Evolutionary conservation across 306 rosid genomes (phyloP).

Genomic region (Cajanus cajan): DNA sequence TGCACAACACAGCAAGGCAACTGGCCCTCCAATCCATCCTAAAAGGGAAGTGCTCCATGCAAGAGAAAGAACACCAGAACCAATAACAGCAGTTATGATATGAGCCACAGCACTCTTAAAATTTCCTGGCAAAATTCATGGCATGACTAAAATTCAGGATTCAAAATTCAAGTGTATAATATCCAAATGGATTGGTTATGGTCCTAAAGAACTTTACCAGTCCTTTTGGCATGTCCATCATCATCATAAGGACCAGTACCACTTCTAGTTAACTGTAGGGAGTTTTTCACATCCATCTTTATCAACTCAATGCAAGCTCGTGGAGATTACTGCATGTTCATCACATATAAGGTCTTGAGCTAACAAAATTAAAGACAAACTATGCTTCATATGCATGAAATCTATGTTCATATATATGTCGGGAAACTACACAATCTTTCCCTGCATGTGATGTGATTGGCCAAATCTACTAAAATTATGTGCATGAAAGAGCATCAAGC

Average conservation of each 20-base stretch:
- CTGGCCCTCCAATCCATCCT: constrained; percentile 74
- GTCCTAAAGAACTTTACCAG: constrained; percentile 49
- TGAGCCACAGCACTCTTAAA: constrained; percentile 58
- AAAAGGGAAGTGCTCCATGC: constrained; percentile 71
- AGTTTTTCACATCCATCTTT: constrained; percentile 50
- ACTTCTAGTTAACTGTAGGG: constrained; percentile 46
- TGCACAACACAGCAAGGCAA: constrained; percentile 47
- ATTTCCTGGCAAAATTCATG: constrained; percentile 43
- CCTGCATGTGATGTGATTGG: background rate
- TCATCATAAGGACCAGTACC: constrained; percentile 45
- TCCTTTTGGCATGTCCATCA: constrained; percentile 60
- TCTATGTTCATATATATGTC: background rate
- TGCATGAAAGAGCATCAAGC: background rate
- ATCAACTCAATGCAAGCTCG: constrained; percentile 28
- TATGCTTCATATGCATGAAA: background rate
- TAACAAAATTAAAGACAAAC: constrained; percentile 23
- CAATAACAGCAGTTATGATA: constrained; percentile 75
- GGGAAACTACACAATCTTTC: background rate
- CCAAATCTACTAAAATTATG: background rate
- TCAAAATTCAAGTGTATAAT: background rate
- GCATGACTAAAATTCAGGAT: constrained; percentile 18
- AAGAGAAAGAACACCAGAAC: constrained; percentile 70
- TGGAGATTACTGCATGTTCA: constrained; percentile 24
- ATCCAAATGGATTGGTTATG: background rate
- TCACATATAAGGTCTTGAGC: constrained; percentile 15